Percentiles rank a stretch among this genome's conserved stretches.
Evolutionary conservation across 169 alveolate species (phyloP).

Genomic region (Blepharisma undulans): DNA sequence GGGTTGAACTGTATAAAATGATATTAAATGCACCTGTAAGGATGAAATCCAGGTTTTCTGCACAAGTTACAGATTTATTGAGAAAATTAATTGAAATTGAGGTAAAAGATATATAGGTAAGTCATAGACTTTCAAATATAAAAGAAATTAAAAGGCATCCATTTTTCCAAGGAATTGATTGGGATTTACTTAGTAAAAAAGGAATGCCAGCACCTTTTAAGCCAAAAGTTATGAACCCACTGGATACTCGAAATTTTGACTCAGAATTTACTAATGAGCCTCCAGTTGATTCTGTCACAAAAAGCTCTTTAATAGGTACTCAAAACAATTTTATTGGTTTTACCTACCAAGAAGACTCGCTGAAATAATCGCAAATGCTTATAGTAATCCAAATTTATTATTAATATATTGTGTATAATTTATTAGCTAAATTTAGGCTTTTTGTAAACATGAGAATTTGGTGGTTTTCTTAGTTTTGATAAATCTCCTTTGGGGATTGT

Average conservation of each 20-base stretch:
- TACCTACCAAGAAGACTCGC: neutral
- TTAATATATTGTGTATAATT: neutral
- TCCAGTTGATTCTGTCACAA: neutral
- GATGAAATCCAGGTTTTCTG: constrained; percentile 29
- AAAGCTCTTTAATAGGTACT: neutral
- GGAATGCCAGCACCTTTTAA: constrained; percentile 21
- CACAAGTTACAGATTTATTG: neutral
- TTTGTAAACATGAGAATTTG: neutral
- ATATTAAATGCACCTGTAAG: constrained; percentile 17
- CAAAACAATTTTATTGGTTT: neutral
- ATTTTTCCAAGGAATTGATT: constrained; percentile 20
- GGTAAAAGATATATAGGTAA: constrained; percentile 8
- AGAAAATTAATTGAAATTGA: neutral
- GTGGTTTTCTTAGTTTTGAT: neutral
- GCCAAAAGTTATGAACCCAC: neutral
- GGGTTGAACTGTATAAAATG: constrained; percentile 19
- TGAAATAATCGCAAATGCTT: neutral
- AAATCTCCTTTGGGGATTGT: neutral
- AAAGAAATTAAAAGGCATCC: constrained; percentile 16
- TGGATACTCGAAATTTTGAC: constrained; percentile 28
- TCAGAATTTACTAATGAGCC: constrained; percentile 1
- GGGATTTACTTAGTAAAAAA: neutral
- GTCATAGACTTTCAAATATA: neutral
- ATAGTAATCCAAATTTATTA: neutral
- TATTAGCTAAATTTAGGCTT: neutral